Evolutionary conservation across 495 filamentous ascomycete genomes (phyloP).

Genomic region (Penicillium herquei): DNA sequence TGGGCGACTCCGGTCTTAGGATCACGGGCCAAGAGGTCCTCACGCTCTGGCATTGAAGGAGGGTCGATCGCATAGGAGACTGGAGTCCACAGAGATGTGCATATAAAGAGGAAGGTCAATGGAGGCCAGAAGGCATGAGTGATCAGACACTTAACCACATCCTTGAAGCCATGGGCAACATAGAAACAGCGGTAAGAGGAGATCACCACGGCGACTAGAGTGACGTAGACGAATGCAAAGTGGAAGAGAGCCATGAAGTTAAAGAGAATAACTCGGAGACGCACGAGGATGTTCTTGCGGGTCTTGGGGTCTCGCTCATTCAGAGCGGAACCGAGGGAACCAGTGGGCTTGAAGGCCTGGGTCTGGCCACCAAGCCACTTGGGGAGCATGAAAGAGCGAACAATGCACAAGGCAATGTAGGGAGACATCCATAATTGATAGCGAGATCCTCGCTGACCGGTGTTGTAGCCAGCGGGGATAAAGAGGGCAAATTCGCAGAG

Average conservation of each 20-base stretch:
- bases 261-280: conserved; percentile 30
- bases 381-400: conserved; percentile 45
- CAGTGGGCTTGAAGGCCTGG: conserved; percentile 38
- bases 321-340: conserved; percentile 29
- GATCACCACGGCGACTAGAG: conserved; percentile 35
- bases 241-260: conserved; percentile 40
- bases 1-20: conserved; percentile 45
- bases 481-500: conserved; percentile 43
- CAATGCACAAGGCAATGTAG: conserved; percentile 41
- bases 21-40: conserved; percentile 41
- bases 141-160: conserved; percentile 36
- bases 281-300: conserved; percentile 29
- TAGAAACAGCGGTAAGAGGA: conserved; percentile 36
- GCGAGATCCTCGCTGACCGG: conserved; percentile 39
- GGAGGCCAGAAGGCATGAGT: conserved; percentile 52
- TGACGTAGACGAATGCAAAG: conserved; percentile 39
- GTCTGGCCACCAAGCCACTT: conserved; percentile 39
- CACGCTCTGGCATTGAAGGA: conserved; percentile 40
- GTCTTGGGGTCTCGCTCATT: conserved; percentile 34
- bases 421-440: conserved; percentile 48
- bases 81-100: conserved; percentile 38
- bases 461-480: conserved; percentile 45
- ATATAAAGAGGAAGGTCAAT: conserved; percentile 35
- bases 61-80: conserved; percentile 46
- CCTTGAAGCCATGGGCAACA: conserved; percentile 21